Conservation (phyloP, 352 stramenopile genomes). For the Pythium myriotylum region DNA sequence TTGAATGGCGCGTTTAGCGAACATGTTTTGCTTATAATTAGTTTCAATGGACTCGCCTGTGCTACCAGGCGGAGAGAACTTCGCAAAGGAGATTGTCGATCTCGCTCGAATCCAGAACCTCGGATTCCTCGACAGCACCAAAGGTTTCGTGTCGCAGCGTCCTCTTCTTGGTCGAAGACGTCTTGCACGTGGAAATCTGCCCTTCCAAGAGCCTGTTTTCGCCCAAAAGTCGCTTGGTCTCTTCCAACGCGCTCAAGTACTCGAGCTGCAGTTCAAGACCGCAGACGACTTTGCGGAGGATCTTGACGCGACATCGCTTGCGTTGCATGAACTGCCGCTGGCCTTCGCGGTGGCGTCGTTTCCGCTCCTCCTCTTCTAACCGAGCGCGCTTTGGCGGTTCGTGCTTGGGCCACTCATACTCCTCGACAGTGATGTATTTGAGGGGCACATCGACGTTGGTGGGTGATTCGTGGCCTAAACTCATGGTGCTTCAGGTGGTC, state of each 20-base stretch:
- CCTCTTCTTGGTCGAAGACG: too few relatives aligned
- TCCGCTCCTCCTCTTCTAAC: slow-evolving; percentile 4
- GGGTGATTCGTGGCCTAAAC: background rate
- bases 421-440: slow-evolving; percentile 13
- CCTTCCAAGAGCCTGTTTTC: background rate
- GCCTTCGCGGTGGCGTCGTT: slow-evolving; percentile 9
- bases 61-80: background rate
- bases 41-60: too few relatives aligned
- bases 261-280: background rate
- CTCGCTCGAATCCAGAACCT: background rate
- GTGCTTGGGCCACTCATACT: slow-evolving; percentile 8
- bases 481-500: too few relatives aligned
- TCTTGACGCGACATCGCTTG: background rate
- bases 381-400: background rate
- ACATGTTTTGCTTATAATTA: too few relatives aligned
- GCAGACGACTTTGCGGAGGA: background rate
- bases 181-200: background rate
- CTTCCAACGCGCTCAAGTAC: background rate
- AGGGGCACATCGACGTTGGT: slow-evolving; percentile 11
- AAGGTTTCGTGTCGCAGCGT: background rate
- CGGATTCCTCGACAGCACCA: background rate
- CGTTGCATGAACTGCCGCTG: slow-evolving; percentile 14
- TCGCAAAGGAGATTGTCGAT: background rate
- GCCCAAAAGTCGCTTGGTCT: background rate
- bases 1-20: too few relatives aligned